A percentile compares a stretch with the other conserved stretches of the same genome.
These are phyloP conservation scores for Teunomyces cretensis DNA, from an alignment of 805 yeast genomes.

Conservation along the genomic window DNA sequence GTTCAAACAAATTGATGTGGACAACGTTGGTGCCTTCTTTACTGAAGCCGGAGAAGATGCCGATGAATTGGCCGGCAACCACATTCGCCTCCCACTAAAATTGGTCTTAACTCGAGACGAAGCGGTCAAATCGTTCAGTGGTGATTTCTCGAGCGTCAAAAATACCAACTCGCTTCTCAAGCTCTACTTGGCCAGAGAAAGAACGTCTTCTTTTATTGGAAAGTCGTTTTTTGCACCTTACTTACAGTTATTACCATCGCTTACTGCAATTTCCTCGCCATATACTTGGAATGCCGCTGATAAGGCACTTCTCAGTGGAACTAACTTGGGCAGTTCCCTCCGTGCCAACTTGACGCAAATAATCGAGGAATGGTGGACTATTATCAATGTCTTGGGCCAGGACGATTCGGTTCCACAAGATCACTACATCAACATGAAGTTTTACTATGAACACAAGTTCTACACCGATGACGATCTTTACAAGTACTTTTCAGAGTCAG, in stretches of 20 bases:
- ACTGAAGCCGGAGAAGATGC: conserved; percentile 2
- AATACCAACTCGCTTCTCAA: conserved; percentile 34
- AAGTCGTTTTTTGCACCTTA: conserved; percentile 29
- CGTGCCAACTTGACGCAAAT: conserved; percentile 44
- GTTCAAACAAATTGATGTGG: conserved; percentile 20
- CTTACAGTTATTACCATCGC: conserved; percentile 32
- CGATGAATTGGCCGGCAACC: conserved; percentile 5
- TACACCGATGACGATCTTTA: conserved; percentile 36
- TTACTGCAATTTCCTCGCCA: conserved; percentile 55
- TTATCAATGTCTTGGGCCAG: conserved; percentile 31
- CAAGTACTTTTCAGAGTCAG: conserved; percentile 21
- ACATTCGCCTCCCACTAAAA: conserved; percentile 9
- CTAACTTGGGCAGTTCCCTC: conserved; percentile 64
- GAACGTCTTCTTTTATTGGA: conserved; percentile 12
- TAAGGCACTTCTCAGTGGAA: conserved; percentile 54
- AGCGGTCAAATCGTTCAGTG: conserved; percentile 9
- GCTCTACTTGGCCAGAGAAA: conserved; percentile 33
- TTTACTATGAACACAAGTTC: conserved; percentile 43
- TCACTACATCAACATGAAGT: conserved; percentile 42
- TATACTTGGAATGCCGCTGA: conserved; percentile 62
- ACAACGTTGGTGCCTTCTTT: conserved; percentile 28
- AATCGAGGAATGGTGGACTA: conserved; percentile 62
- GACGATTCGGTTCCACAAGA: conserved; percentile 26
- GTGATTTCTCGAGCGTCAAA: conserved; percentile 11
- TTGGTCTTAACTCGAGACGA: conserved; percentile 8